Percentiles rank a stretch among this genome's conserved stretches.
These are phyloP conservation scores for Chalciporus sp. DNA, from an alignment of 1,284 basidiomycete species.

Conservation along the genomic window DNA sequence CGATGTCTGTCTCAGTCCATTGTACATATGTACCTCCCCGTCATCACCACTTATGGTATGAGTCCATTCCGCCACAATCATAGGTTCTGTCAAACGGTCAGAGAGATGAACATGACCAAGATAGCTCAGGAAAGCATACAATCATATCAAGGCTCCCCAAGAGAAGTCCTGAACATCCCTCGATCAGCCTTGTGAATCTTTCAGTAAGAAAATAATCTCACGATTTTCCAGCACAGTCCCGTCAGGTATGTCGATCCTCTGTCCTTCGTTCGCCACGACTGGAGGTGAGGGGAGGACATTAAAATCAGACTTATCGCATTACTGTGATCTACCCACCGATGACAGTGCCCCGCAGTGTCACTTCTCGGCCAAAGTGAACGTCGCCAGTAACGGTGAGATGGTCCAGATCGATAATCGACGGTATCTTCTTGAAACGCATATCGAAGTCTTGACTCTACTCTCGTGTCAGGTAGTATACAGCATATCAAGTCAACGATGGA, in stretches of 20 bases:
- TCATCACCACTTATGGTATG: no score
- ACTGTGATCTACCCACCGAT: slow-evolving; percentile 42
- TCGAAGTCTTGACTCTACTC: slow-evolving; percentile 88
- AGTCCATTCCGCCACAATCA: slow-evolving; percentile 45
- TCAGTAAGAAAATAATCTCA: slow-evolving; percentile 34
- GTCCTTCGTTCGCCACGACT: slow-evolving; percentile 89
- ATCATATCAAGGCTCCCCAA: slow-evolving; percentile 73
- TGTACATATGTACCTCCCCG: no score
- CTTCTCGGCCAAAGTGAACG: slow-evolving; percentile 93
- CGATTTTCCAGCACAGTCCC: slow-evolving; percentile 94
- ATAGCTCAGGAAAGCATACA: slow-evolving; percentile 39
- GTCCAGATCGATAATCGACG: slow-evolving; percentile 91
- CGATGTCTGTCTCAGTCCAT: no score
- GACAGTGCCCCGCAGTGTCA: slow-evolving; percentile 88
- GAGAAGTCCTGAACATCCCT: slow-evolving; percentile 45
- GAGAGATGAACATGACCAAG: neutral
- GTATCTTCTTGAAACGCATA: slow-evolving; percentile 97
- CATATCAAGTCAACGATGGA: no score
- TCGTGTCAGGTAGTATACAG: no score
- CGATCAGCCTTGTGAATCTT: slow-evolving; percentile 9
- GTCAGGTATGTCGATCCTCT: slow-evolving; percentile 94
- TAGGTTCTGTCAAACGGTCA: slow-evolving; percentile 97
- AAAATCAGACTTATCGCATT: neutral
- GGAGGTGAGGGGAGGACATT: neutral
- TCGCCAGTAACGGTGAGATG: slow-evolving; percentile 97